A percentile compares a stretch with the other conserved stretches of the same genome.
Conservation (phyloP, 345 rosid genomes). For the Geranium rotundifolium region DNA sequence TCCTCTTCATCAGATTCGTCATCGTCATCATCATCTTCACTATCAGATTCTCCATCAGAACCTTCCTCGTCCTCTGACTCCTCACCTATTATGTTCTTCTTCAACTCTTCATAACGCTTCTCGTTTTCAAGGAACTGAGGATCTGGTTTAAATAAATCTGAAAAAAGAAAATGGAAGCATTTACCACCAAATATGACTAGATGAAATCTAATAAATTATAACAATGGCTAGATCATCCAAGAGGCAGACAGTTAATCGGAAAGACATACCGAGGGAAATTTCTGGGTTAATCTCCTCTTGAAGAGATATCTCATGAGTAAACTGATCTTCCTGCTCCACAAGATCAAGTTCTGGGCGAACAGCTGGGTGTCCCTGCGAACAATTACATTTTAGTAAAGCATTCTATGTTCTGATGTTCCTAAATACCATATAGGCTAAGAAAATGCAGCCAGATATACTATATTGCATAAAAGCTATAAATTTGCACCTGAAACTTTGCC, state of each 20-base stretch:
- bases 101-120: conserved; percentile 73
- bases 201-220: too few species aligned
- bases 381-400: not conserved
- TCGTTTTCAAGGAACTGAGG: conserved; percentile 79
- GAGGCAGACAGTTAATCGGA: not conserved
- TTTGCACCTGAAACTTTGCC: conserved; percentile 76
- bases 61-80: conserved; percentile 79
- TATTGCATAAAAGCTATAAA: not conserved
- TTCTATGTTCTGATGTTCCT: not conserved
- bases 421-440: not conserved
- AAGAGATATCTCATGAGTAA: conserved; percentile 56
- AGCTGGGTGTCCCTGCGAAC: conserved; percentile 74
- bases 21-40: conserved; percentile 43
- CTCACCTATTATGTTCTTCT: conserved; percentile 77
- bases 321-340: conserved; percentile 31
- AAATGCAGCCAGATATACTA: not conserved
- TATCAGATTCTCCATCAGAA: conserved; percentile 54
- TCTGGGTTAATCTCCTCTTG: conserved; percentile 57
- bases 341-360: conserved; percentile 93
- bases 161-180: not conserved
- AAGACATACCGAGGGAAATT: conserved; percentile 60
- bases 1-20: conserved; percentile 51
- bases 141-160: conserved; percentile 43
- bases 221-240: not conserved
- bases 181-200: not conserved